Base-by-base conservation (phyloP, 2,329 filamentous ascomycete genomes). In the Neofusicoccum laricinum region DNA sequence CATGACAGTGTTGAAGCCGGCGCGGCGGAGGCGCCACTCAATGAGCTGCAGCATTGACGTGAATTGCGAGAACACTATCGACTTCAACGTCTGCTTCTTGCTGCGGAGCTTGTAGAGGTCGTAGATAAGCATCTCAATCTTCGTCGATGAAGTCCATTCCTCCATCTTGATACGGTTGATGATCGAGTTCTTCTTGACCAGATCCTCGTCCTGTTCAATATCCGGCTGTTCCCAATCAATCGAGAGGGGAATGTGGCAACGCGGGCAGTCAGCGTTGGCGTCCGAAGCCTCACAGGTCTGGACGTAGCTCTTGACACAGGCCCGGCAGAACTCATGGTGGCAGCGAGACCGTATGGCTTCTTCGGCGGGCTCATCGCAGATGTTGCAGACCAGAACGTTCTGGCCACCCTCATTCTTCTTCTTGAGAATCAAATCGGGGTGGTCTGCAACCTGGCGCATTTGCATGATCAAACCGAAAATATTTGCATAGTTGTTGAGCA, bases 161-260 rank as follows among this genome's bases (percentile, higher is more conserved):
- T 96, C 92, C 93, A 98, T 97, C 78, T 94, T 92, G 79, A 99
- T 98, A 63, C 95, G 91, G 76, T 98, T 98, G 82, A 98, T 96
- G 76, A 99, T 99, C 1, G 93, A 97, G 14, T 88, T 93, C 79
- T 97, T 97, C 84, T 97, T 97, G 66, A 97, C 88, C 6, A 88
- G 80, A 1, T 87, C 84, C 75, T 94, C 91, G 67, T 97, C 92
- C 77, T 97, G 93, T 77, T 97, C 93, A 62, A 97, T 93, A 69
- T 96, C 93, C 0, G 93, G 92, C 78, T 97, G 93, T 74, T 97
- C 94, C 43, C 97, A 87, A 76, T 99, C 95, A 69, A 99, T 96
- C 0, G 88, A 86, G 5, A 99, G 84, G 1, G 88, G 84, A 58
- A 98, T 97, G 74, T 99, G 95, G 76, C 95, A 99, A 57, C 88